Evolutionary conservation across 2,329 filamentous ascomycete genomes (phyloP).

Genomic region (Cryphonectria nitschkei): DNA sequence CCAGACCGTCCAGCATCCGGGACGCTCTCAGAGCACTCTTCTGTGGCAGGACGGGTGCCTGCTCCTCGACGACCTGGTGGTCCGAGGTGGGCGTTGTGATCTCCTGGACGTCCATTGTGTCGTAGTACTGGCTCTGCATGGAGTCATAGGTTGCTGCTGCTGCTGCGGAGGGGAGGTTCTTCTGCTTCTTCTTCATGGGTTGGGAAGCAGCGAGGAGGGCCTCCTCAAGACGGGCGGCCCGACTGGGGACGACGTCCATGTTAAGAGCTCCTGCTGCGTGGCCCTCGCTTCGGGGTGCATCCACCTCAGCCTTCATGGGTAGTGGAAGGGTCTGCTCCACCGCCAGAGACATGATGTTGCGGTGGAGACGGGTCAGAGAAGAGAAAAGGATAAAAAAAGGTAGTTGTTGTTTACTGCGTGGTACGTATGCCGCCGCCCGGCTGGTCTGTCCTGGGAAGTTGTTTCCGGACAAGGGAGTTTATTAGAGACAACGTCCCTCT

Average conservation of each 20-base stretch:
- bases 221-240: conserved; percentile 22
- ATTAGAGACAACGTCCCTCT: conserved; percentile 28
- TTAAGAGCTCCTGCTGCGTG: conserved; percentile 27
- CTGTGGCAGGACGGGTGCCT: conserved; percentile 51
- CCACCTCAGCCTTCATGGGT: conserved; percentile 25
- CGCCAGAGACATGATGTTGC: conserved; percentile 28
- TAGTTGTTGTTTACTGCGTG: conserved; percentile 12
- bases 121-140: conserved; percentile 31
- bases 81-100: conserved; percentile 29
- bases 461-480: conserved; percentile 29
- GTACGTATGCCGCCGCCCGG: conserved; percentile 3
- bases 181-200: not conserved
- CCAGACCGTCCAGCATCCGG: conserved; percentile 45
- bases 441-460: conserved; percentile 18
- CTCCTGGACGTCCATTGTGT: conserved; percentile 30
- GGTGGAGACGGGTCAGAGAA: conserved; percentile 12
- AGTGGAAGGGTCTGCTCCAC: conserved; percentile 28
- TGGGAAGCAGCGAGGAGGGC: conserved; percentile 12
- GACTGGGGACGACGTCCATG: conserved; percentile 21
- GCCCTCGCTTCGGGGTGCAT: conserved; percentile 23
- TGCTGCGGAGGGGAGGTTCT: conserved; percentile 20
- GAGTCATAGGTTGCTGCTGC: conserved; percentile 26
- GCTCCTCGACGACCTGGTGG: conserved; percentile 30
- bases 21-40: conserved; percentile 56
- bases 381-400: not conserved